Evolutionary conservation across 345 rosid genomes (phyloP), one percentile per base, ranked within the genome.

Genomic region (Hirschfeldia incana): DNA sequence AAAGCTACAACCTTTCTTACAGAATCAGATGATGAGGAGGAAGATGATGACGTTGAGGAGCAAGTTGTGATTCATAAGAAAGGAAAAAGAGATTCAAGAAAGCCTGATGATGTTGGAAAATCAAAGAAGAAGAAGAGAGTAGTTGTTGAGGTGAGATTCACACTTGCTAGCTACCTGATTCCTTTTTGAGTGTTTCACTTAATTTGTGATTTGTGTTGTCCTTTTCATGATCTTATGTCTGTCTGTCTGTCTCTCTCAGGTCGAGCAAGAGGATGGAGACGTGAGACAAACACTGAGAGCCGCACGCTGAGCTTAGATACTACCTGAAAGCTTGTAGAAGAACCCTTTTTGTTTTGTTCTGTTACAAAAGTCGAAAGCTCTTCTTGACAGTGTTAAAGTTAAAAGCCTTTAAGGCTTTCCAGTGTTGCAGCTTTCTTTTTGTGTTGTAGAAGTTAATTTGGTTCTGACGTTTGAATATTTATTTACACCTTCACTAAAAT

Each of bases 61-160:
- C 84, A 83, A 63, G 72, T 63, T 8, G 87, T 60, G 67, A 61
- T 78, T 82, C 88, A 87, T 75, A 78, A 37, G 32, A 89, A 74
- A 81, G 87, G 88, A 53, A 75, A 4, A 34, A 34, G 69, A 73
- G 77, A 82, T 37, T 72, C 29, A 36, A 78, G 74, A 76, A 88
- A 86, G 79, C 73, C 72, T 60, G 91, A 81, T 75, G 89, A 85
- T 67, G 78, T 70, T 65, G 75, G 73, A 71, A 90, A 89, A 83
- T 36, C 74, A n/a, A 94, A 88, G 89, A 93, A 88, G 85, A 90
- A 85, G 83, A 73, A 91, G 49, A 90, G 88, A 79, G 92, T 94
- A 27, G 80, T 85, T 57, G 91, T 91, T 21, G 98, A 94, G 94
- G 98, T 86, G 79, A 89, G 78, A 62, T 27, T 68, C 67, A 75